phyloP scores from a whole-genome alignment of 176 grass and related monocot genomes.

The Zea mays region Zm-B73-REFERENCE-NAM-5.0 NC_050103.1:14402501-14403000 shows the following conservation, averaged over 20 bases:
- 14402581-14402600: background rate
- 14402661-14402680: background rate
- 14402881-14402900: constrained; percentile 10
- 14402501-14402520: background rate
- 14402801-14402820: constrained; percentile 46
- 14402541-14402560: background rate
- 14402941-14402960: too few species aligned
- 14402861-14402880: constrained; percentile 44
- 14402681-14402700: background rate
- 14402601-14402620: background rate
- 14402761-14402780: constrained; percentile 37
- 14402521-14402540: constrained; percentile 1
- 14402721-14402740: background rate
- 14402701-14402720: constrained; percentile 24
- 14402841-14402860: constrained; percentile 40
- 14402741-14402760: constrained; percentile 15
- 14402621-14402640: constrained; percentile 7
- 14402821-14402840: constrained; percentile 34
- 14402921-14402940: too few species aligned
- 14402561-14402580: background rate
- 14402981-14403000: background rate
- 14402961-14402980: background rate
- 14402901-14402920: too few species aligned
- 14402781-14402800: constrained; percentile 49
- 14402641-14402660: background rate